phyloP scores from a whole-genome alignment of 495 filamentous ascomycete genomes.

The Platismatia glauca region DNA sequence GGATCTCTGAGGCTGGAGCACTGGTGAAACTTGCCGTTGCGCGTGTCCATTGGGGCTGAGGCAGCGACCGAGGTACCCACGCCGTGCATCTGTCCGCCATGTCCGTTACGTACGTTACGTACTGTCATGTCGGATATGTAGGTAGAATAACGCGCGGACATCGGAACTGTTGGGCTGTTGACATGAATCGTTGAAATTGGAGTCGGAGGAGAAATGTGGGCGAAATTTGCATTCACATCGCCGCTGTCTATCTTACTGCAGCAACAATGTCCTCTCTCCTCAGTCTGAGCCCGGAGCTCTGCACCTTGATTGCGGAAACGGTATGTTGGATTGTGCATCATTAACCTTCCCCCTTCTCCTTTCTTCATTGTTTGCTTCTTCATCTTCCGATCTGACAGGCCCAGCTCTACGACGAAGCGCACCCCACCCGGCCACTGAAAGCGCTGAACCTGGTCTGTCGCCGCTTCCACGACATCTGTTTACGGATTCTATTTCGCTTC shows the following conservation, averaged over 20 bases:
- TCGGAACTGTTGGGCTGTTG: background rate
- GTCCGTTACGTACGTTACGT: no score
- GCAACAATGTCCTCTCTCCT: background rate
- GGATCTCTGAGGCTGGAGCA: background rate
- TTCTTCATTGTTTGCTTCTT: background rate
- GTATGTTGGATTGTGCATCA: background rate
- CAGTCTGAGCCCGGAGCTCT: background rate
- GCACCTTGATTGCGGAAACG: background rate
- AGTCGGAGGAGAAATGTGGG: background rate
- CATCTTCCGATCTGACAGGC: background rate
- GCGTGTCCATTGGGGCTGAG: background rate
- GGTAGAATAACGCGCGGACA: background rate
- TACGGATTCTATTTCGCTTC: background rate
- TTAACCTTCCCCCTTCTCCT: background rate
- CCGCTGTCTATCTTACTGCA: background rate
- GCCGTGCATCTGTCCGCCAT: background rate
- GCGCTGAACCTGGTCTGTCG: background rate
- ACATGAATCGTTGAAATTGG: background rate
- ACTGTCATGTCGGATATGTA: background rate
- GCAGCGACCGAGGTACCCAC: background rate
- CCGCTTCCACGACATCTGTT: background rate
- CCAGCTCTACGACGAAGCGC: background rate
- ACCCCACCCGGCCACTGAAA: background rate
- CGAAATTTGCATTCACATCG: background rate
- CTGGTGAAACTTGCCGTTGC: background rate